Base-by-base conservation (phyloP, 2,329 filamentous ascomycete species). In the Epichloe coenophiala region DNA sequence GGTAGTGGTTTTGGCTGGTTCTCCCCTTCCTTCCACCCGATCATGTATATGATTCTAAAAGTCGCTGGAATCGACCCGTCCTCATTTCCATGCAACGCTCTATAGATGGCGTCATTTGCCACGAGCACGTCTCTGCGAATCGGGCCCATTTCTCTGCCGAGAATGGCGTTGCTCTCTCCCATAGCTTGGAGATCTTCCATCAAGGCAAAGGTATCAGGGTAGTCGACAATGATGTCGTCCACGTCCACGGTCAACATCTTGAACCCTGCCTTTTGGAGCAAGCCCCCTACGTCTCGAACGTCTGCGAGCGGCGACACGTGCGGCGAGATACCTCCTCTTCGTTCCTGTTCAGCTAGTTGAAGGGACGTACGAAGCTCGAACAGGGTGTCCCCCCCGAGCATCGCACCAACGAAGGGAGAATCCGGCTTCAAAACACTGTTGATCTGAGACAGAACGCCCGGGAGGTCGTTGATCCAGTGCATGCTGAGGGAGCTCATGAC, bases 401-500 rank as follows among this genome's bases (percentile, higher is more conserved):
- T 98, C 57, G 91, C 91, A 13, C 86, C 91, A 45, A 98, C 83
- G 63, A 98, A 95, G 1, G 94, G 89, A 51, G 79, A 77, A 65
- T 98, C 93, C 0, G 91, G 89, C 67, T 94, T 95, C 27, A 98
- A 76, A 36, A 94, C 73, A 56, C 79, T 77, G 71, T 95, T 95
- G 63, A 96, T 84, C 63, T 95, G 88, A 1, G 82, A 75, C 2
- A 98, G 76, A 11, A 94, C 73, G 1, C 85, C 86, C 0, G 93
- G 93, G 5, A 98, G 78, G 65, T 98, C 88, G 65, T 98, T 98
- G 73, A 96, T 86, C 93, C 93, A 98, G 68, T 98, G 93, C 64
- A 98, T 74, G 52, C 86, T 90, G 53, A 95, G 71, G 51, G 86
- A 95, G 63, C 88, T 95, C 55, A 98, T 72, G 11, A 96, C 87